Percentiles rank a stretch among this genome's conserved stretches.
Evolutionary conservation across 176 grass and related monocot genomes (phyloP).

Genomic region (Thalia dealbata): DNA sequence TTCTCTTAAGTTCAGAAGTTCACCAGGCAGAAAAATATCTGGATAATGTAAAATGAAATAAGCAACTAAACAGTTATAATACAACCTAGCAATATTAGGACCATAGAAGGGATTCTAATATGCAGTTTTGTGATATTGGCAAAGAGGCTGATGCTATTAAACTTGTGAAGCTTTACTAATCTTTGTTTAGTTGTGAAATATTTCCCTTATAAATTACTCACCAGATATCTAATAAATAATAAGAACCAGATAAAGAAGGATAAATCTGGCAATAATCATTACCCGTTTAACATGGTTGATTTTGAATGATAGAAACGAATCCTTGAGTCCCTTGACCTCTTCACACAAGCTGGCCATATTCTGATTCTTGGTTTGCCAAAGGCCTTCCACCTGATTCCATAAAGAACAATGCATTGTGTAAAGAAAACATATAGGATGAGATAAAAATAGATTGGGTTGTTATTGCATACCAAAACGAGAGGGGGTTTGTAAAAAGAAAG

Average conservation of each 20-base stretch:
- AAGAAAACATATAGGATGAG: neutral
- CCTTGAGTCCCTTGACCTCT: slow-evolving; percentile 40
- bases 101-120: neutral
- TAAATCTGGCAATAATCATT: neutral
- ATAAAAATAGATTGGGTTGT: slow-evolving; percentile 9
- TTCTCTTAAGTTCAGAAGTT: neutral
- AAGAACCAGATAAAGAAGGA: neutral
- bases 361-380: slow-evolving; percentile 30
- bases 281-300: slow-evolving; percentile 49
- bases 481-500: neutral
- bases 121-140: neutral
- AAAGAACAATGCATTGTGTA: neutral
- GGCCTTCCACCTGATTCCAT: slow-evolving; percentile 37
- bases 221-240: neutral
- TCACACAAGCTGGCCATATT: slow-evolving; percentile 46
- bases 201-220: neutral
- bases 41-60: neutral
- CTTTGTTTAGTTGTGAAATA: neutral
- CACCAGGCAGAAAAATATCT: neutral
- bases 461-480: neutral
- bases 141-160: neutral
- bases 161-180: neutral
- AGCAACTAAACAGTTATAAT: neutral
- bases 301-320: slow-evolving; percentile 29
- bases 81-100: neutral